Evolutionary conservation across 371 early-diverging fungal species (phyloP).

Genomic region (Mortierella sp.): DNA sequence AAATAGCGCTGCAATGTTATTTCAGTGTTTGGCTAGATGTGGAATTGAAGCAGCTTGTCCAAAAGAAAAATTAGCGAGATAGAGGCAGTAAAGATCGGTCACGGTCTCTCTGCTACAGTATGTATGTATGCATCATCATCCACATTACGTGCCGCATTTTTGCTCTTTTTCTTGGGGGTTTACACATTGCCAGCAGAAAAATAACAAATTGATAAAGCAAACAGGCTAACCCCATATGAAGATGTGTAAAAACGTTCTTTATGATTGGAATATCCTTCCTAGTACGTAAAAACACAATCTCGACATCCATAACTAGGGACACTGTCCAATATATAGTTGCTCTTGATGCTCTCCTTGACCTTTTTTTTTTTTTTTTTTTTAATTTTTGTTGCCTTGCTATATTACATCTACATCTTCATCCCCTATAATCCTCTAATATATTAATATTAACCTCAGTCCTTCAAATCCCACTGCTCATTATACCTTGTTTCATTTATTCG

Average conservation of each 20-base stretch:
- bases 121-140: conserved; percentile 2
- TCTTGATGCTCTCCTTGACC: not conserved
- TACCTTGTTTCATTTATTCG: not conserved
- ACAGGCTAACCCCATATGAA: too few relatives aligned
- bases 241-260: too few relatives aligned
- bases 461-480: not conserved
- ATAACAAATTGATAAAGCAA: too few relatives aligned
- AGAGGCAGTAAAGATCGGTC: not conserved
- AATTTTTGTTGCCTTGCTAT: not conserved
- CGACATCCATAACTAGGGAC: too few relatives aligned
- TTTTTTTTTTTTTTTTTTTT: conserved; percentile 1
- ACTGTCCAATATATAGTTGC: too few relatives aligned
- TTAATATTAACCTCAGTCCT: not conserved
- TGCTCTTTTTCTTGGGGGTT: not conserved
- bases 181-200: too few relatives aligned
- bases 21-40: not conserved
- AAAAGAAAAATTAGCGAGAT: not conserved
- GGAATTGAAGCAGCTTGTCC: not conserved
- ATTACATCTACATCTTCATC: not conserved
- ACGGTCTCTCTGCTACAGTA: not conserved
- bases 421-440: too few relatives aligned
- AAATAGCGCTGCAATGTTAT: too few relatives aligned
- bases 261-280: too few relatives aligned
- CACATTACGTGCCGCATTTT: not conserved
- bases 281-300: too few relatives aligned